phyloP scores from a whole-genome alignment of 352 stramenopile genomes.

The Peronospora belbahrii region DNA sequence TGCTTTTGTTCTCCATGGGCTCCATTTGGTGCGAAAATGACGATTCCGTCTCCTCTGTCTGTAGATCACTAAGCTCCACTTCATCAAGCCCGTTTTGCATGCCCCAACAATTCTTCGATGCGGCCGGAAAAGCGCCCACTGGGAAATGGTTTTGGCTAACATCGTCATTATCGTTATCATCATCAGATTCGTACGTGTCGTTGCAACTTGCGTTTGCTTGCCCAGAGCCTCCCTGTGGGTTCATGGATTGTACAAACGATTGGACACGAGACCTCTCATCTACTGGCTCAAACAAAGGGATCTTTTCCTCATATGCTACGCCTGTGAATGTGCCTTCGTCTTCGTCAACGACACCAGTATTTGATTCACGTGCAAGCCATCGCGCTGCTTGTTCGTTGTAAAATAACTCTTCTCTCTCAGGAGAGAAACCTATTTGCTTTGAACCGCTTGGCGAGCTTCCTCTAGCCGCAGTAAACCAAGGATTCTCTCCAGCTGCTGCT shows the following conservation, averaged over 20 bases:
- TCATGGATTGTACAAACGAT: not conserved
- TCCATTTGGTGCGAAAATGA: constrained; percentile 59
- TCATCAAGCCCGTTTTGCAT: constrained; percentile 38
- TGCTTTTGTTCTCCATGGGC: constrained; percentile 35
- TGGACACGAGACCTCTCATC: constrained; percentile 30
- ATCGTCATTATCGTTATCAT: constrained; percentile 34
- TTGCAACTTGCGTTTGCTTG: constrained; percentile 4
- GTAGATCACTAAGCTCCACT: constrained; percentile 65
- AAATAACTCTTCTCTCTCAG: constrained; percentile 32
- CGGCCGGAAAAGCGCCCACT: constrained; percentile 44
- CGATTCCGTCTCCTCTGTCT: constrained; percentile 68
- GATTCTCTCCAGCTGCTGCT: constrained; percentile 20
- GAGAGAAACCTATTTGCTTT: constrained; percentile 32
- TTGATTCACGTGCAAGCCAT: constrained; percentile 38
- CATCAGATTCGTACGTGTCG: constrained; percentile 6
- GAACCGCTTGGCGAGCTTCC: constrained; percentile 15
- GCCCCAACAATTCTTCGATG: constrained; percentile 71
- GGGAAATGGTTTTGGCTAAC: constrained; percentile 40
- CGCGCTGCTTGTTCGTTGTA: constrained; percentile 53
- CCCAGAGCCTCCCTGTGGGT: not conserved
- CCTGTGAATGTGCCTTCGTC: constrained; percentile 5
- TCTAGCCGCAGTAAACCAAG: constrained; percentile 52
- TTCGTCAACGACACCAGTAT: constrained; percentile 5
- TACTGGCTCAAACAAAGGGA: constrained; percentile 36
- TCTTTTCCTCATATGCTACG: constrained; percentile 12